Evolutionary conservation across 139 green algal species (phyloP).

Genomic region (Astrephomene gubernaculifera): DNA sequence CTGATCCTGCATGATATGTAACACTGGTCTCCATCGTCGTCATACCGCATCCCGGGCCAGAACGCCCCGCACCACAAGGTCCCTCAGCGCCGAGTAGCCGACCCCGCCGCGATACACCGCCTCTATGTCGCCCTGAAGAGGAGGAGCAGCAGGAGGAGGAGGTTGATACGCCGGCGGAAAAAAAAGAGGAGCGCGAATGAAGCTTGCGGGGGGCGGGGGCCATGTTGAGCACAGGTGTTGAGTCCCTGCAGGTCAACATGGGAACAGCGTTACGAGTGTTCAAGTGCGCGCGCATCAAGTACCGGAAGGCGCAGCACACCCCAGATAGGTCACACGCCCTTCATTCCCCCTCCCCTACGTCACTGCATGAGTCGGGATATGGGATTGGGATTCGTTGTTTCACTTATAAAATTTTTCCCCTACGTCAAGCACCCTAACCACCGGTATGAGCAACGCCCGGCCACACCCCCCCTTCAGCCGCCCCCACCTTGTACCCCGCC

Average conservation of each 20-base stretch:
- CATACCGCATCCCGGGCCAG: neutral
- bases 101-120: constrained; percentile 54
- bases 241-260: neutral
- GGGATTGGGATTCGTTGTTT: neutral
- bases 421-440: too few species aligned
- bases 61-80: constrained; percentile 11
- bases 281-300: too few species aligned
- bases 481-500: constrained; percentile 63
- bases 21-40: neutral
- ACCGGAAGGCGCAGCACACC: too few species aligned
- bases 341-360: too few species aligned
- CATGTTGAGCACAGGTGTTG: too few species aligned
- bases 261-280: neutral
- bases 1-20: neutral
- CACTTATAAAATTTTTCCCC: too few species aligned
- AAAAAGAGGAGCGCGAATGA: too few species aligned
- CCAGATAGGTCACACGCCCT: too few species aligned
- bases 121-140: constrained; percentile 73
- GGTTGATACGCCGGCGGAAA: neutral
- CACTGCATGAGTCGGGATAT: neutral
- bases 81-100: neutral
- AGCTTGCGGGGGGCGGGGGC: too few species aligned
- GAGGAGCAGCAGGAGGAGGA: neutral
- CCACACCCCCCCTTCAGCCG: neutral
- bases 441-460: neutral